phyloP scores from a whole-genome alignment of 495 filamentous ascomycete species.

The Cairneyella variabilis region DNA sequence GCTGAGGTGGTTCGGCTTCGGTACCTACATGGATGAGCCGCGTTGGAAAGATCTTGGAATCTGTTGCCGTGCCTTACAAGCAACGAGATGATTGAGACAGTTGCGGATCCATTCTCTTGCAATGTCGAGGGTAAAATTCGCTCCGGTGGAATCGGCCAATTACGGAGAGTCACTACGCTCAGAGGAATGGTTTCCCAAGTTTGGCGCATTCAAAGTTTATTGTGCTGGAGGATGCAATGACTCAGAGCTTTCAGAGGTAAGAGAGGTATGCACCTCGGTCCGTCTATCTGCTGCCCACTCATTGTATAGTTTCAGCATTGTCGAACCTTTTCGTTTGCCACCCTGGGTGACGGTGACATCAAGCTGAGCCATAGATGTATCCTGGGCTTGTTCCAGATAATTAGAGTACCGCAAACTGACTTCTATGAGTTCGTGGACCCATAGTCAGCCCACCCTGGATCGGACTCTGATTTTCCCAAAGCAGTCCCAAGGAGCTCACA shows the following conservation, averaged over 20 bases:
- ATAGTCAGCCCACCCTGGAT: background rate
- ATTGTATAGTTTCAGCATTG: background rate
- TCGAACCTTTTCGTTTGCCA: too few species aligned
- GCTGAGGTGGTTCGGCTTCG: background rate
- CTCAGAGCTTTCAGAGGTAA: background rate
- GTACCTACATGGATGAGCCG: background rate
- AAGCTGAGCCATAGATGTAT: background rate
- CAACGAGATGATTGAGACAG: background rate
- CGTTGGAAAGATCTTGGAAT: background rate
- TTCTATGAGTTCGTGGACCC: background rate
- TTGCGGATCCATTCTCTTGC: background rate
- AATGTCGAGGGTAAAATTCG: background rate
- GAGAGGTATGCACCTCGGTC: background rate
- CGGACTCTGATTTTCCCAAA: background rate
- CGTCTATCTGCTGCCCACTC: background rate
- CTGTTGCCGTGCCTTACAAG: background rate
- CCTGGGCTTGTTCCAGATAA: background rate
- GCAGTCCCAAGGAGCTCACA: background rate
- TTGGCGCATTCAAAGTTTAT: background rate
- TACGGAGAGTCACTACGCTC: background rate
- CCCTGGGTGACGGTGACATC: background rate
- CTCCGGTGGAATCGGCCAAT: background rate
- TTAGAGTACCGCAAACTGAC: background rate
- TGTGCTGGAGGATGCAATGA: background rate
- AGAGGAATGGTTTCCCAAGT: background rate